A percentile compares a stretch with the other conserved stretches of the same genome.
phyloP scores from a whole-genome alignment of 1,284 basidiomycete genomes.

The Psilocybe mexicana region DNA sequence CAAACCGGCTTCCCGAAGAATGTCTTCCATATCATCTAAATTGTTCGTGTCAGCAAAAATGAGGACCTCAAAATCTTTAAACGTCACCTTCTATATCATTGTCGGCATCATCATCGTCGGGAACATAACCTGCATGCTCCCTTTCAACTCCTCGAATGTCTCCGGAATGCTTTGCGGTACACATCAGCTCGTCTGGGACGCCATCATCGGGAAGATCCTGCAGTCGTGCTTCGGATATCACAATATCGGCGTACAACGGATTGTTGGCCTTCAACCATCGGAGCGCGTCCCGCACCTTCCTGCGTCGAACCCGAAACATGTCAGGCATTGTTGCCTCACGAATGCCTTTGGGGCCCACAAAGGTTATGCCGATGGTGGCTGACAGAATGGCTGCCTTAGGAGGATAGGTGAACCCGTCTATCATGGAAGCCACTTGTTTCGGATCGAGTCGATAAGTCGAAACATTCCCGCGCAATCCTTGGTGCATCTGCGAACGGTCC shows the following conservation, averaged over 20 bases:
- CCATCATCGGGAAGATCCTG: not conserved
- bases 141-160: constrained; percentile 22
- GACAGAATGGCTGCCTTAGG: constrained; percentile 23
- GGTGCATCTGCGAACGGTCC: constrained; percentile 16
- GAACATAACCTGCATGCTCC: constrained; percentile 34
- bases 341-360: constrained; percentile 25
- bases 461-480: constrained; percentile 36
- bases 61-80: too few relatives aligned
- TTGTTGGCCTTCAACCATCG: constrained; percentile 37
- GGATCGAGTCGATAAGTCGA: constrained; percentile 32
- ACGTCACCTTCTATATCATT: too few relatives aligned
- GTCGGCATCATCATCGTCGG: constrained; percentile 8
- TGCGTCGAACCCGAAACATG: constrained; percentile 28
- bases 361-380: constrained; percentile 29
- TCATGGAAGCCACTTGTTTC: constrained; percentile 26
- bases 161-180: not conserved
- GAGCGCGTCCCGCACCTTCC: constrained; percentile 24
- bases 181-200: not conserved
- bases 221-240: not conserved
- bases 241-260: constrained; percentile 24
- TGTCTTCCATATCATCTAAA: too few relatives aligned
- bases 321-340: constrained; percentile 20
- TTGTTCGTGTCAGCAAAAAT: too few relatives aligned
- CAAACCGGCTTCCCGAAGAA: too few relatives aligned
- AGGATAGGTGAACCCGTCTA: constrained; percentile 29